Percentiles rank a stretch among this genome's conserved stretches.
phyloP scores from a whole-genome alignment of 371 early-diverging fungal species.

The Syncephalastrum sp. region DNA sequence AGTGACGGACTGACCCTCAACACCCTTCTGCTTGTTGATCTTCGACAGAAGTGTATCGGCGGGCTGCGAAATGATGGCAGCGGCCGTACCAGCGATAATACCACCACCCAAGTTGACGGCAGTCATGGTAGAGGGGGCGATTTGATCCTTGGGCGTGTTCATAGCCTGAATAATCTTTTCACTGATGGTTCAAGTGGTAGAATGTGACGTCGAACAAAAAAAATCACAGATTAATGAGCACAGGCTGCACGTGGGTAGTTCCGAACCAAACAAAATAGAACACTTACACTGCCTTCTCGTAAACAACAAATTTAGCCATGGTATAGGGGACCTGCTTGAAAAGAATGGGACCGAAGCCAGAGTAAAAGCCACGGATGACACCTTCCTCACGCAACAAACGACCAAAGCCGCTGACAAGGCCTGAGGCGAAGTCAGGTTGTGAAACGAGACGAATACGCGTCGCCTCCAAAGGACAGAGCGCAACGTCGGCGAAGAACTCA shows the following conservation, averaged over 20 bases:
- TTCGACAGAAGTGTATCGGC: slow-evolving; percentile 94
- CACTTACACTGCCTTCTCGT: slow-evolving; percentile 75
- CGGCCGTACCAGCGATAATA: slow-evolving; percentile 88
- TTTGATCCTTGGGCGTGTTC: slow-evolving; percentile 41
- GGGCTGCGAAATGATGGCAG: slow-evolving; percentile 94
- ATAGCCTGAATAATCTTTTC: slow-evolving; percentile 28
- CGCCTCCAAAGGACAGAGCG: slow-evolving; percentile 83
- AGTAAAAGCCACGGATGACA: slow-evolving; percentile 64
- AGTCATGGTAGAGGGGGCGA: slow-evolving; percentile 37
- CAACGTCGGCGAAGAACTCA: slow-evolving; percentile 86
- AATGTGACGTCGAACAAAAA: neutral
- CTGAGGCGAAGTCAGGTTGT: slow-evolving; percentile 59
- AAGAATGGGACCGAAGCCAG: slow-evolving; percentile 79
- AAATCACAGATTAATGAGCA: neutral
- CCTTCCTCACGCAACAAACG: slow-evolving; percentile 68
- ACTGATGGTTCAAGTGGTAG: slow-evolving; percentile 14
- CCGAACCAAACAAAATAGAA: slow-evolving; percentile 35
- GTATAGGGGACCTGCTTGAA: slow-evolving; percentile 92
- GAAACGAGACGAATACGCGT: slow-evolving; percentile 51
- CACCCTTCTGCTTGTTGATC: slow-evolving; percentile 68
- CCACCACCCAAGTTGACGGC: slow-evolving; percentile 85
- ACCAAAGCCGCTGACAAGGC: slow-evolving; percentile 53
- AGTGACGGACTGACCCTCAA: slow-evolving; percentile 42
- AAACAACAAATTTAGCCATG: slow-evolving; percentile 94
- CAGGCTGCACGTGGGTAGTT: neutral